Evolutionary conservation across 257 asterid species (phyloP).

Genomic region (Ophiorrhiza pumila): DNA sequence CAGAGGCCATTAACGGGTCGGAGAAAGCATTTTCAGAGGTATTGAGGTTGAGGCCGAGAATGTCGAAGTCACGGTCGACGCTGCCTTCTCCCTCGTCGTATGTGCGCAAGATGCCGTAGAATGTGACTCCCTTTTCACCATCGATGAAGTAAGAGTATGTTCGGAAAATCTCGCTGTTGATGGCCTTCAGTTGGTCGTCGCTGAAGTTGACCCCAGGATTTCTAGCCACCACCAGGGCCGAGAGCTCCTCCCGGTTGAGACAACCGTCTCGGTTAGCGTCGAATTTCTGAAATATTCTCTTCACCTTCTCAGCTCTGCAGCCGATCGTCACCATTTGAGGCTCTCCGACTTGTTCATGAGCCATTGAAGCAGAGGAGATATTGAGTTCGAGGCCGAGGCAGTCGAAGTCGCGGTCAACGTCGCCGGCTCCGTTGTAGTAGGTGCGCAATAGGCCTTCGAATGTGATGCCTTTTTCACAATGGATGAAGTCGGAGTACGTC

Average conservation of each 20-base stretch:
- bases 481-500: too few relatives aligned
- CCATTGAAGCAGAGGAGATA: slow-evolving; percentile 63
- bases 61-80: slow-evolving; percentile 87
- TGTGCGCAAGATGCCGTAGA: slow-evolving; percentile 77
- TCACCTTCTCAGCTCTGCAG: slow-evolving; percentile 94
- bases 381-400: slow-evolving; percentile 71
- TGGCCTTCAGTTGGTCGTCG: slow-evolving; percentile 78
- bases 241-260: slow-evolving; percentile 84
- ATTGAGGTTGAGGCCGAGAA: slow-evolving; percentile 73
- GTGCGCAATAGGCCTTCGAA: too few relatives aligned
- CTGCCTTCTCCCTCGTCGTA: slow-evolving; percentile 96
- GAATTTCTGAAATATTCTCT: slow-evolving; percentile 79
- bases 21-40: slow-evolving; percentile 42
- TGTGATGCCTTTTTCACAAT: too few relatives aligned
- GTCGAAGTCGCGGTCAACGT: too few relatives aligned
- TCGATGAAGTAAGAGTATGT: slow-evolving; percentile 74
- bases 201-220: slow-evolving; percentile 85
- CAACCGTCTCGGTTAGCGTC: slow-evolving; percentile 80
- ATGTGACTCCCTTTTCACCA: slow-evolving; percentile 71
- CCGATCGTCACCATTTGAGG: slow-evolving; percentile 88
- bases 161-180: slow-evolving; percentile 78
- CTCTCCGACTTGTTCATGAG: slow-evolving; percentile 67
- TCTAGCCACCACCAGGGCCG: slow-evolving; percentile 83
- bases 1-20: slow-evolving; percentile 61
- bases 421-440: too few relatives aligned